A percentile compares a stretch with the other conserved stretches of the same genome.
Conservation (phyloP, 495 filamentous ascomycete species). For the Penicillium mononematosum region DNA sequence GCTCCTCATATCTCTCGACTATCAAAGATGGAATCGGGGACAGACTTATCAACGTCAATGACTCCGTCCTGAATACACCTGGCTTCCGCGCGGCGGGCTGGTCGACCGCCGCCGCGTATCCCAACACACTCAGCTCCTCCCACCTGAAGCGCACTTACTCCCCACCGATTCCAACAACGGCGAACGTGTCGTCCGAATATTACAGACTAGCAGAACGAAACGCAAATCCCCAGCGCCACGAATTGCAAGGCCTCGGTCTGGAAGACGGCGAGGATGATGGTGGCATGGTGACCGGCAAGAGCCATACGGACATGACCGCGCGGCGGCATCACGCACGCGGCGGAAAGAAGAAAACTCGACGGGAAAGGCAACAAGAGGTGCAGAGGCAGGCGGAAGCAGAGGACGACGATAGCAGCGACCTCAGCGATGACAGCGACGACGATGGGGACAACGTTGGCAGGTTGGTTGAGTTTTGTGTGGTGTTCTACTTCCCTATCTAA, state of each 20-base stretch:
- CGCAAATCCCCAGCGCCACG: slow-evolving; percentile 31
- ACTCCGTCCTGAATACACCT: slow-evolving; percentile 85
- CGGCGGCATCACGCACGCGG: slow-evolving; percentile 55
- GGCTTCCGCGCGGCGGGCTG: slow-evolving; percentile 95
- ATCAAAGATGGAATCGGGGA: slow-evolving; percentile 96
- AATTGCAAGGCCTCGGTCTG: slow-evolving; percentile 36
- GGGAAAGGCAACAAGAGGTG: slow-evolving; percentile 45
- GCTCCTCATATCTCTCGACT: slow-evolving; percentile 83
- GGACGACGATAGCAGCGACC: slow-evolving; percentile 94
- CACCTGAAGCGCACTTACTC: slow-evolving; percentile 91
- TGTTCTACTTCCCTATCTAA: slow-evolving; percentile 19
- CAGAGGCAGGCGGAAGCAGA: slow-evolving; percentile 75
- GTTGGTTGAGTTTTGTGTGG: slow-evolving; percentile 23
- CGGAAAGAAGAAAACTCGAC: slow-evolving; percentile 45
- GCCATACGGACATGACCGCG: slow-evolving; percentile 70
- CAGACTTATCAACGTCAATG: slow-evolving; percentile 88
- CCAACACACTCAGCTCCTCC: slow-evolving; percentile 39
- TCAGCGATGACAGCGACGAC: slow-evolving; percentile 95
- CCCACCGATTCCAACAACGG: slow-evolving; percentile 88
- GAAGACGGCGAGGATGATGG: slow-evolving; percentile 79
- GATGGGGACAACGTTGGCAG: slow-evolving; percentile 60
- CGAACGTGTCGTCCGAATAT: slow-evolving; percentile 74
- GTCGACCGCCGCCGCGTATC: slow-evolving; percentile 62
- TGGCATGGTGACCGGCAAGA: slow-evolving; percentile 74
- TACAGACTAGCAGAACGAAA: slow-evolving; percentile 49